These are phyloP conservation scores for Pleurozium schreberi DNA, from an alignment of 225 moss, liverwort and hornwort genomes.

Conservation along the genomic window DNA sequence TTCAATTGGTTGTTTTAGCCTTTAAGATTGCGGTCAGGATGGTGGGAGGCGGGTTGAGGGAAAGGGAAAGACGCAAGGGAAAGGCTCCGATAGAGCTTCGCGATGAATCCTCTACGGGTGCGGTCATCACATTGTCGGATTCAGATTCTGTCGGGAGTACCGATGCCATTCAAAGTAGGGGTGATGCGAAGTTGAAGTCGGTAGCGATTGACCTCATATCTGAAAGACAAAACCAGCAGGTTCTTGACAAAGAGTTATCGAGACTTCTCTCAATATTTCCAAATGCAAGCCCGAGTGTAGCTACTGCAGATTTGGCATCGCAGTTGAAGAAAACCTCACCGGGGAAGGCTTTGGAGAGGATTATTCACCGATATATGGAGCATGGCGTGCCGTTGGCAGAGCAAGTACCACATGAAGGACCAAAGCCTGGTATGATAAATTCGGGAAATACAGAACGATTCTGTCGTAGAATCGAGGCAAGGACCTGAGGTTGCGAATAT, in stretches of 20 bases:
- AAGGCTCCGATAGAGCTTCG: neutral
- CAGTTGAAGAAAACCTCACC: constrained; percentile 26
- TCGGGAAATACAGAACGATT: neutral
- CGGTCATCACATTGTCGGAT: constrained; percentile 15
- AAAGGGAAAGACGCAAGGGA: neutral
- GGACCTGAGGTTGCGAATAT: neutral
- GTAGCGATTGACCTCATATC: neutral
- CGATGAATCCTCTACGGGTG: constrained; percentile 4
- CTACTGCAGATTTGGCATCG: constrained; percentile 2
- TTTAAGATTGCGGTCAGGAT: neutral
- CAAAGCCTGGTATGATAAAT: neutral
- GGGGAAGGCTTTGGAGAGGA: constrained; percentile 10
- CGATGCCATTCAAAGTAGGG: neutral
- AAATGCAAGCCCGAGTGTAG: neutral
- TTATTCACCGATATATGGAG: constrained; percentile 1
- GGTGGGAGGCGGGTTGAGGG: neutral
- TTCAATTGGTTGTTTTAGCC: neutral
- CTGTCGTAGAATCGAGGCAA: neutral
- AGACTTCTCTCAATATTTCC: constrained; percentile 27
- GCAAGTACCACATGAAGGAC: neutral
- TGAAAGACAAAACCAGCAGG: neutral
- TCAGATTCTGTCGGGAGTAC: constrained; percentile 14
- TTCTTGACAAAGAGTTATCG: constrained; percentile 20
- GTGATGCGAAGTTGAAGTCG: neutral
- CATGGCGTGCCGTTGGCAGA: constrained; percentile 10